Conservation (phyloP, 768 basidiomycete species). For the Heimioporus sp. region DNA sequence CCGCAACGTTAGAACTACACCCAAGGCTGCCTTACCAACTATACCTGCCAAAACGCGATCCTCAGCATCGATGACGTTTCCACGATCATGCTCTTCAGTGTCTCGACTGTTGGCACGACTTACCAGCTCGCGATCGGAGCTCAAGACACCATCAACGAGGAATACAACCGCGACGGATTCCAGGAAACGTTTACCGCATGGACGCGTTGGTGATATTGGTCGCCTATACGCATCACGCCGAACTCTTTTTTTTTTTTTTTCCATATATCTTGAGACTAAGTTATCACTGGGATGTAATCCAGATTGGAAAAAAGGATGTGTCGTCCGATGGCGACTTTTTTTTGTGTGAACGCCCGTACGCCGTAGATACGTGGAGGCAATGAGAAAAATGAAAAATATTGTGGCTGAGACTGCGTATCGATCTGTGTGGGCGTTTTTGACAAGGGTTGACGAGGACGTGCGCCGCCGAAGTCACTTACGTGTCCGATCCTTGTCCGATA, state of each 20-base stretch:
- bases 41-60: conserved; percentile 43
- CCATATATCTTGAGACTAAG: background rate
- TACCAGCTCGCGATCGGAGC: conserved; percentile 40
- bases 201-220: conserved; percentile 23
- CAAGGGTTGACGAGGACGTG: too few species aligned
- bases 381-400: background rate
- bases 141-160: conserved; percentile 34
- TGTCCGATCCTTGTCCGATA: conserved; percentile 11
- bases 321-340: background rate
- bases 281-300: background rate
- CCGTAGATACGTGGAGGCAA: too few species aligned
- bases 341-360: background rate
- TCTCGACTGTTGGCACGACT: conserved; percentile 48
- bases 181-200: conserved; percentile 39
- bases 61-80: conserved; percentile 41
- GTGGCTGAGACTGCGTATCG: background rate
- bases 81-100: conserved; percentile 40
- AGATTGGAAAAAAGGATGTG: background rate
- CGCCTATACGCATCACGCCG: background rate
- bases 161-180: conserved; percentile 43
- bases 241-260: background rate
- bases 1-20: conserved; percentile 36
- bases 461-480: conserved; percentile 3
- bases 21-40: conserved; percentile 35
- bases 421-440: background rate